These are phyloP conservation scores for Coniochaeta sp. DNA, from an alignment of 2,329 filamentous ascomycete species.

Conservation along the genomic window DNA sequence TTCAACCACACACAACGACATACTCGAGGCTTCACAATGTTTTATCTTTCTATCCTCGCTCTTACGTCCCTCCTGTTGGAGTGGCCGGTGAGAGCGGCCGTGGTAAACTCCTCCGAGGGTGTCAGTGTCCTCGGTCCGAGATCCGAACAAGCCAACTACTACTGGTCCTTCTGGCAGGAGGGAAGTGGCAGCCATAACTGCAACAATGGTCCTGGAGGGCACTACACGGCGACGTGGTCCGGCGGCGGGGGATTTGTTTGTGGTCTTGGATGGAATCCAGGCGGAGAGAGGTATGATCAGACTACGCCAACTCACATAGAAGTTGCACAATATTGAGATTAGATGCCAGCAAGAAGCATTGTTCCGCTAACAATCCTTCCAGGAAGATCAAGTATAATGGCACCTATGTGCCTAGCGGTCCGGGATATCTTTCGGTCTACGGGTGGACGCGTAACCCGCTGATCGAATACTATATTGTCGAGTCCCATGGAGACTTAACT, in stretches of 20 bases:
- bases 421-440: conserved; percentile 47
- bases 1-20: neutral
- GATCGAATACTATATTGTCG: conserved; percentile 54
- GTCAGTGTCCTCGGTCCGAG: neutral
- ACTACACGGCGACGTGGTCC: conserved; percentile 35
- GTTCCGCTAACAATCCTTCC: neutral
- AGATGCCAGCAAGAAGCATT: neutral
- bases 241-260: conserved; percentile 45
- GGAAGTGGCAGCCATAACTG: conserved; percentile 31
- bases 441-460: conserved; percentile 47
- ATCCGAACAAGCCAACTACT: conserved; percentile 21
- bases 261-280: conserved; percentile 52
- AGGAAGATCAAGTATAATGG: conserved; percentile 27
- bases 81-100: neutral
- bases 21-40: neutral
- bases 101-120: neutral
- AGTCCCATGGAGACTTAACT: conserved; percentile 41
- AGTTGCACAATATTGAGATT: neutral
- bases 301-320: neutral
- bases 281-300: conserved; percentile 35
- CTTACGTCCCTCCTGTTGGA: neutral
- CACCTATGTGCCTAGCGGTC: conserved; percentile 27
- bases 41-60: neutral
- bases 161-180: conserved; percentile 36
- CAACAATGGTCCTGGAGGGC: conserved; percentile 29